These are phyloP conservation scores for Tricholoma bakamatsutake DNA, from an alignment of 768 basidiomycete species.

Conservation along the genomic window DNA sequence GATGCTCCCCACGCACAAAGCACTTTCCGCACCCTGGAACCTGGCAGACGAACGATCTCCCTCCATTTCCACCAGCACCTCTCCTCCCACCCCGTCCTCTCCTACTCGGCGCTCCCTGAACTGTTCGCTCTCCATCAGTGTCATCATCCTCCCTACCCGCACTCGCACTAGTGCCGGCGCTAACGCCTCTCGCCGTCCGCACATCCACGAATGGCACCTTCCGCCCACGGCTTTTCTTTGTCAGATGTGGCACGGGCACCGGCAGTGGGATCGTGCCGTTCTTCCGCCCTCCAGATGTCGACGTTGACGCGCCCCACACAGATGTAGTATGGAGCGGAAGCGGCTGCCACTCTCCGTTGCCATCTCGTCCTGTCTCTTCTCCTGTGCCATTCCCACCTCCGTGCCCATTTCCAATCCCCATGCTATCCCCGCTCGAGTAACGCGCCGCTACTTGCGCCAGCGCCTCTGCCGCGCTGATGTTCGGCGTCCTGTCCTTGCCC, in stretches of 20 bases:
- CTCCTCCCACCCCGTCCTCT: conserved; percentile 22
- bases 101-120: conserved; percentile 9
- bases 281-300: conserved; percentile 5
- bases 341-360: conserved; percentile 5
- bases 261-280: conserved; percentile 30
- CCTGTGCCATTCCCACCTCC: neutral
- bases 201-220: conserved; percentile 51
- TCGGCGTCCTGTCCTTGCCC: conserved; percentile 6
- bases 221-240: conserved; percentile 65
- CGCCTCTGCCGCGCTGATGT: conserved; percentile 18
- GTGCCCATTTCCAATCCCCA: neutral
- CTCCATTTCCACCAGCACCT: conserved; percentile 32
- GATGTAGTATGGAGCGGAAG: neutral
- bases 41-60: conserved; percentile 64
- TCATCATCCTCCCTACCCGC: conserved; percentile 7
- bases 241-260: conserved; percentile 61
- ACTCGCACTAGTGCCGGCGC: neutral
- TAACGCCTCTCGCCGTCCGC: conserved; percentile 10
- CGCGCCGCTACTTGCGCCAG: conserved; percentile 13
- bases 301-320: neutral
- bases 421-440: conserved; percentile 1
- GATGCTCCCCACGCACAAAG: conserved; percentile 83
- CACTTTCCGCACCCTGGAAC: conserved; percentile 84
- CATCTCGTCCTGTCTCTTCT: neutral
- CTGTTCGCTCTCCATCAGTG: neutral